Evolutionary conservation across 768 basidiomycete species (phyloP), one percentile per base, ranked within the genome.

Genomic region (Mycena vulgaris): DNA sequence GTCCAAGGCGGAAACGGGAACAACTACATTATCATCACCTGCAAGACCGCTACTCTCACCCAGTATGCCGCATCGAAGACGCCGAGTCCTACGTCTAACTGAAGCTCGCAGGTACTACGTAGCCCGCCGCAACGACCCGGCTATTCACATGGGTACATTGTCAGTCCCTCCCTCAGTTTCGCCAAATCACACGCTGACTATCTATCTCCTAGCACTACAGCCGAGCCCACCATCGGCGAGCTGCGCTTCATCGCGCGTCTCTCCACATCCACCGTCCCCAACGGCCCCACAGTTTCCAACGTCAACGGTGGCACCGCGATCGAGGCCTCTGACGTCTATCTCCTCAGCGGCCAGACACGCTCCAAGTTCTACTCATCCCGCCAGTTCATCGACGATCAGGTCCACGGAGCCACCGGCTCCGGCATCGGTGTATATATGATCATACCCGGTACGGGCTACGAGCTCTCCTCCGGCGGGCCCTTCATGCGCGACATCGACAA

Each of bases 131-230:
- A 81, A 78, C 28, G 78, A 78, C 49, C 80, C 82, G 11, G 80
- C 82, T 17, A 79, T 83, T 37, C 82, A 83, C 56, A 83, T 83
- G 82, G 80, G 78, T 3, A 82, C 82, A 17, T 81, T 78, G 80
- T 82, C 69, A n/a, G 53, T 53, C 30, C 25, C 42, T 40, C 21
- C 25, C 30, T 25, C 31, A 17, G 33, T n/a, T 45, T 14, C 13
- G 19, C 39, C 21, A 23, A 61, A 21, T 16, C 28, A 4, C 23
- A 51, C 25, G 49, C 49, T 51, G 28, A 55, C 13, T 62, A 25
- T 39, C 16, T 56, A n/a, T 66, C 27, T 48, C 49, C 11, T 60
- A 82, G 80, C 48, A 80, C 77, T 14, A 75, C 80, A 3, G 77
- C 80, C 2, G 80, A 83, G 61, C 82, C 82, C 0, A 71, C 78